phyloP scores from a whole-genome alignment of 2,329 filamentous ascomycete species.

The Talaromyces islandicus region DNA sequence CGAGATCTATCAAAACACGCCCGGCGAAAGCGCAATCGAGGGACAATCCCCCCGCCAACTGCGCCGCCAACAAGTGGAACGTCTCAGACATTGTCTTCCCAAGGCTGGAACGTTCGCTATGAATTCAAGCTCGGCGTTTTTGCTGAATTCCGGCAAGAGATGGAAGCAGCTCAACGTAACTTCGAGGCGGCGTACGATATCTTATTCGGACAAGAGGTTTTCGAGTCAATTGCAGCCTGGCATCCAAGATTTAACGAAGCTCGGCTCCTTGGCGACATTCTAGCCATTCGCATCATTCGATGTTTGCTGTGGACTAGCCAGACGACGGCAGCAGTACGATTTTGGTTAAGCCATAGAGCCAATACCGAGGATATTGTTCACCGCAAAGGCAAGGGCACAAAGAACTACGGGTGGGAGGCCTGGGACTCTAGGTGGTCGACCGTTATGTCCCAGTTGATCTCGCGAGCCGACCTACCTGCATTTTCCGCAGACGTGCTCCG shows the following conservation, averaged over 20 bases:
- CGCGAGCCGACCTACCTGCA: slow-evolving; percentile 44
- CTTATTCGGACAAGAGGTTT: slow-evolving; percentile 72
- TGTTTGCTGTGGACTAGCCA: slow-evolving; percentile 76
- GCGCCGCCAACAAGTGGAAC: slow-evolving; percentile 76
- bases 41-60: slow-evolving; percentile 71
- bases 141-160: slow-evolving; percentile 88
- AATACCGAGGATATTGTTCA: slow-evolving; percentile 73
- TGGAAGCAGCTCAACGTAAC: slow-evolving; percentile 77
- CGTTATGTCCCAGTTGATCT: slow-evolving; percentile 56
- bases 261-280: slow-evolving; percentile 75
- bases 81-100: slow-evolving; percentile 74
- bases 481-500: slow-evolving; percentile 29
- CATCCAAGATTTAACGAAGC: slow-evolving; percentile 86
- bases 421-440: slow-evolving; percentile 76
- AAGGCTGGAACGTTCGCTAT: slow-evolving; percentile 90
- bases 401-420: slow-evolving; percentile 87
- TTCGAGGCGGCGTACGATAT: slow-evolving; percentile 84
- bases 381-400: slow-evolving; percentile 73
- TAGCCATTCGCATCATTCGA: slow-evolving; percentile 73
- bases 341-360: slow-evolving; percentile 72
- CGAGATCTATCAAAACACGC: slow-evolving; percentile 88
- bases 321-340: slow-evolving; percentile 70
- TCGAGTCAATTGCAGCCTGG: slow-evolving; percentile 87
- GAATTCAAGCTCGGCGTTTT: slow-evolving; percentile 90
- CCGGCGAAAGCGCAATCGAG: slow-evolving; percentile 78